phyloP scores from a whole-genome alignment of 305 asterid species.

The Fraxinus baroniana region DNA sequence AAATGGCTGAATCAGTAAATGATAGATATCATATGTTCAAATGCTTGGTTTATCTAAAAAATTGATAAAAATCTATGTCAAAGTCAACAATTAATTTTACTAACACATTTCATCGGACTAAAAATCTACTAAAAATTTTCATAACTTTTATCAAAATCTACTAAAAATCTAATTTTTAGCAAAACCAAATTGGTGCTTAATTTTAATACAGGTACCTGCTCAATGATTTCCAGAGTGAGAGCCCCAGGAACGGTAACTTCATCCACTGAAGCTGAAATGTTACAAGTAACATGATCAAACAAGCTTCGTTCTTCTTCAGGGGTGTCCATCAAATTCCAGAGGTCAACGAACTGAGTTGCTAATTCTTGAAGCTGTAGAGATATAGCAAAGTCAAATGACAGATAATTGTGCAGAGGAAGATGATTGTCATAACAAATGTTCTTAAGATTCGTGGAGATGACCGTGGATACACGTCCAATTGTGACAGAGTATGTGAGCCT shows the following conservation, averaged over 20 bases:
- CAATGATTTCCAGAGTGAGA: constrained; percentile 44
- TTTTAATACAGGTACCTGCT: constrained; percentile 31
- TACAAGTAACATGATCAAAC: constrained; percentile 49
- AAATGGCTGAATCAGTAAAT: not conserved
- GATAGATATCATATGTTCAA: not conserved
- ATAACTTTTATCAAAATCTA: too few relatives aligned
- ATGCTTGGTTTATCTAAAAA: too few relatives aligned
- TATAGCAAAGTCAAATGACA: not conserved
- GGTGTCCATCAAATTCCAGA: constrained; percentile 59
- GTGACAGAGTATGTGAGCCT: not conserved
- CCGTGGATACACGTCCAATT: not conserved
- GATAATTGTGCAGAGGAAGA: not conserved
- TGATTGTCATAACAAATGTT: not conserved
- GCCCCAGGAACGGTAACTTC: constrained; percentile 45
- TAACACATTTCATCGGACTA: too few relatives aligned
- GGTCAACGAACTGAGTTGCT: constrained; percentile 42
- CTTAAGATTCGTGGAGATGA: not conserved
- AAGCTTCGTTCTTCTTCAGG: constrained; percentile 43
- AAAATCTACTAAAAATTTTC: too few relatives aligned
- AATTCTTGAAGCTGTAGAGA: constrained; percentile 46
- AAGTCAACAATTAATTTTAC: too few relatives aligned
- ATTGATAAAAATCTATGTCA: too few relatives aligned
- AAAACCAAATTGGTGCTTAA: too few relatives aligned
- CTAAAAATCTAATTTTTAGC: too few relatives aligned
- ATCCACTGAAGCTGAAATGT: constrained; percentile 44